These are phyloP conservation scores for Suillus lakei DNA, from an alignment of 768 basidiomycete species.

Conservation along the genomic window DNA sequence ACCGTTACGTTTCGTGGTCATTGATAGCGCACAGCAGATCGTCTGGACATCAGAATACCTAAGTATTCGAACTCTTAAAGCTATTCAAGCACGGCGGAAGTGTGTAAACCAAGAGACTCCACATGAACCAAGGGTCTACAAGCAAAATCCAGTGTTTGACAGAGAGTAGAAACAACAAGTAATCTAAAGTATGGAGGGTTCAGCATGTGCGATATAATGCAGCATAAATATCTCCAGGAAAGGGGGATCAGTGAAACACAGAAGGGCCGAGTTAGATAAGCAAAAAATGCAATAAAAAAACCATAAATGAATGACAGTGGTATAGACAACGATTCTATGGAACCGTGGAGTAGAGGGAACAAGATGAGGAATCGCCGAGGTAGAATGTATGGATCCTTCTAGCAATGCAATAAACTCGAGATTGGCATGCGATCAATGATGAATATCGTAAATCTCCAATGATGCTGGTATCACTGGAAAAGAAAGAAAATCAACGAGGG, in stretches of 20 bases:
- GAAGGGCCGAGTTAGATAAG: background rate
- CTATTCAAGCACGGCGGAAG: background rate
- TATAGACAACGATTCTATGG: constrained; percentile 18
- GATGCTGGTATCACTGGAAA: background rate
- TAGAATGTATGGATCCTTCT: background rate
- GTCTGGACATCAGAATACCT: background rate
- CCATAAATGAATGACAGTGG: constrained; percentile 10
- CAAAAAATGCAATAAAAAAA: background rate
- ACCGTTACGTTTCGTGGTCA: background rate
- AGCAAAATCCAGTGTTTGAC: constrained; percentile 15
- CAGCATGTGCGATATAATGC: background rate
- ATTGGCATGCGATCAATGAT: background rate
- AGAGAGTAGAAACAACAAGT: background rate
- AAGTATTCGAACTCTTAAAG: background rate
- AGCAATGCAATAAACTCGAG: background rate
- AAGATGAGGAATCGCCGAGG: background rate
- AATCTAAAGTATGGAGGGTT: background rate
- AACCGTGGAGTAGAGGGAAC: background rate
- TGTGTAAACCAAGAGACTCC: constrained; percentile 4
- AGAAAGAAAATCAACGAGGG: background rate
- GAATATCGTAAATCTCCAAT: background rate
- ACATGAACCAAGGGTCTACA: constrained; percentile 2
- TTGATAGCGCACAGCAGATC: background rate
- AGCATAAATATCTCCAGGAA: background rate
- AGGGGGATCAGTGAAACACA: background rate